Evolutionary conservation across 2,329 filamentous ascomycete species (phyloP), one percentile per base, ranked within the genome.

Genomic region (Dryadomyces sulphureus): DNA sequence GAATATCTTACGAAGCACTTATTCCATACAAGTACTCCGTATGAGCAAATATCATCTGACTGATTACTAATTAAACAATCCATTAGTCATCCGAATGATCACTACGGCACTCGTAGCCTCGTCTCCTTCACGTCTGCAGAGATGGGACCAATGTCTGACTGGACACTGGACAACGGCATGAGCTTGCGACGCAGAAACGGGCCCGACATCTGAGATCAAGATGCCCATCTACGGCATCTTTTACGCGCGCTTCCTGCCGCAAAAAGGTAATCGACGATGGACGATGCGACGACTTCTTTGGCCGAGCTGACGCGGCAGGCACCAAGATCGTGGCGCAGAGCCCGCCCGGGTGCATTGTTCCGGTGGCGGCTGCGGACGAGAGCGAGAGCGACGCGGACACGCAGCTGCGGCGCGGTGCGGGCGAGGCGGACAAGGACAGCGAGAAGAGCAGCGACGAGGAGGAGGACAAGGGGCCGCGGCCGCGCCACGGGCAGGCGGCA

Each of bases 191-290:
- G n/a, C n/a, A 30, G 27, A 7, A 30, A 30, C 27, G 27, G 27
- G n/a, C 27, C 27, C 27, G 27, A 4, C 27, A 4, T 9, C 27
- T 32, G 27, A 32, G 27, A 9, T 32, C 27, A 35, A 22, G 9
- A 45, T 55, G 55, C 80, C 81, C 75, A 83, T 84, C 45, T 75
- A 79, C 57, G 78, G 75, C 54, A 82, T 84, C 48, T 83, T 83
- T 56, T 83, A 81, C 59, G 78, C 79, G 42, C 69, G 78, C 41
- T 84, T 84, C 62, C 72, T 82, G 51, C 75, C 77, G 16, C 67
- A 78, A 55, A 70, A 80, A 68, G 79, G 78, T 77, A 36, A 36
- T 8, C 5, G 32, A 35, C 32, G 16, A 35, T 8, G 32, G 5
- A 14, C 7, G 32, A 16, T 5, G 32, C 6, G 32, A 35, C 5